Percentiles rank a stretch among this genome's conserved stretches.
Conservation (phyloP, 495 filamentous ascomycete genomes). For the Hypoxylon subgilvum region DNA sequence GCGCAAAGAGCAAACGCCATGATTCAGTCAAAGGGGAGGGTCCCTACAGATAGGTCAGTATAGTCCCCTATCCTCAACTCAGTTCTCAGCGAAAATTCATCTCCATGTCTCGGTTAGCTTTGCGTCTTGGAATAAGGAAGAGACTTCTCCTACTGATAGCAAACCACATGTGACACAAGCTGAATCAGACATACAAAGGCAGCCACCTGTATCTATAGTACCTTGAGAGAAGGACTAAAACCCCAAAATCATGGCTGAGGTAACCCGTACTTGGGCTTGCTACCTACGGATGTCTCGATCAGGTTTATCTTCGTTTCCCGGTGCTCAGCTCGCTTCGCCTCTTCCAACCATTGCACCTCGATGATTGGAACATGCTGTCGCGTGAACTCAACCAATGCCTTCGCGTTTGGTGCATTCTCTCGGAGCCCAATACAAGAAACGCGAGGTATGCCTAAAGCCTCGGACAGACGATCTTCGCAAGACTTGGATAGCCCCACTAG, state of each 20-base stretch:
- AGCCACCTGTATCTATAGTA: no score
- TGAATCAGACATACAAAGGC: no score
- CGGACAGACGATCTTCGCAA: conserved; percentile 57
- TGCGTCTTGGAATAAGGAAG: no score
- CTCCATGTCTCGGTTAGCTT: no score
- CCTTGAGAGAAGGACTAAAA: no score
- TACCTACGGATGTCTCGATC: conserved; percentile 48
- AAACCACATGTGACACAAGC: no score
- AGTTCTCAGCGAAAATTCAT: no score
- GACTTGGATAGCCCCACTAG: conserved; percentile 62
- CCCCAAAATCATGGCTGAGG: background rate
- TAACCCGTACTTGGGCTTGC: conserved; percentile 22
- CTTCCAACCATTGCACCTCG: conserved; percentile 34
- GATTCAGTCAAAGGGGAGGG: background rate
- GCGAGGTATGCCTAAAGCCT: conserved; percentile 61
- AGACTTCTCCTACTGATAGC: no score
- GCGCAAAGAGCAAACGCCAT: conserved; percentile 13
- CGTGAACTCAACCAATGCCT: conserved; percentile 58
- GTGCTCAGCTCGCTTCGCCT: conserved; percentile 30
- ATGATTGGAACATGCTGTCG: conserved; percentile 51
- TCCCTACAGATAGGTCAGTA: no score
- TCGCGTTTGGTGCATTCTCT: conserved; percentile 53
- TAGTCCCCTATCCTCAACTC: no score
- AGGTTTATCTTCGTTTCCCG: conserved; percentile 39
- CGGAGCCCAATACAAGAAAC: conserved; percentile 64